A percentile compares a stretch with the other conserved stretches of the same genome.
Conservation (phyloP, 2,329 filamentous ascomycete genomes). For the Fusarium abutilonis region DNA sequence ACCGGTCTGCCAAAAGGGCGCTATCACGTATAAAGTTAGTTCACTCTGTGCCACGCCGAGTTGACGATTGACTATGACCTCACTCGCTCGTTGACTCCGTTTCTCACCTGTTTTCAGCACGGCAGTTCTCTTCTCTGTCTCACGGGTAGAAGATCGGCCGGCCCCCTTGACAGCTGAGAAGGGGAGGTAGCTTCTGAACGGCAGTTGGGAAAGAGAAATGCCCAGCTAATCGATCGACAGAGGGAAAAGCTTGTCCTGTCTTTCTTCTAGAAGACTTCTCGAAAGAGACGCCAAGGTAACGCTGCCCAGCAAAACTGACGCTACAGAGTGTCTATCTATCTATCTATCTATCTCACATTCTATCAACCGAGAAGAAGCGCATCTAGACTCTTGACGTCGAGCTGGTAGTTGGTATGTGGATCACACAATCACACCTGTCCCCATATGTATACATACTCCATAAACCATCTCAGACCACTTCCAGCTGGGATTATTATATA, state of each 20-base stretch:
- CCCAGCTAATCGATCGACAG: background rate
- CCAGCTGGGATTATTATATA: no score
- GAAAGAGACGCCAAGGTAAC: background rate
- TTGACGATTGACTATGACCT: background rate
- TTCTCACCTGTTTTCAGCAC: background rate
- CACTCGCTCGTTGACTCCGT: background rate
- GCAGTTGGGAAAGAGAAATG: background rate
- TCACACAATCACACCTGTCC: background rate
- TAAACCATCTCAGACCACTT: no score
- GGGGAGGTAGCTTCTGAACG: background rate
- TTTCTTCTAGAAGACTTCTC: background rate
- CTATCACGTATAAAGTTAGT: background rate
- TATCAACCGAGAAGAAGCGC: no score
- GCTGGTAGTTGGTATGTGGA: background rate
- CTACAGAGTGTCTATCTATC: no score
- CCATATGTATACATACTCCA: background rate
- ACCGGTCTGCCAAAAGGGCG: background rate
- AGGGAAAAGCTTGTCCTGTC: background rate
- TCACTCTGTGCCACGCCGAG: background rate
- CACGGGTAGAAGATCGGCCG: background rate
- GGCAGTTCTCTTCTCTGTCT: background rate
- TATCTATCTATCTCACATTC: no score
- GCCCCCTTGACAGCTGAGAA: background rate
- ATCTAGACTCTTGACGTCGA: background rate
- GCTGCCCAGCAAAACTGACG: background rate